A percentile compares a stretch with the other conserved stretches of the same genome.
These are phyloP conservation scores for Trichoderma koningiopsis DNA, from an alignment of 2,329 filamentous ascomycete genomes.

Conservation along the genomic window DNA sequence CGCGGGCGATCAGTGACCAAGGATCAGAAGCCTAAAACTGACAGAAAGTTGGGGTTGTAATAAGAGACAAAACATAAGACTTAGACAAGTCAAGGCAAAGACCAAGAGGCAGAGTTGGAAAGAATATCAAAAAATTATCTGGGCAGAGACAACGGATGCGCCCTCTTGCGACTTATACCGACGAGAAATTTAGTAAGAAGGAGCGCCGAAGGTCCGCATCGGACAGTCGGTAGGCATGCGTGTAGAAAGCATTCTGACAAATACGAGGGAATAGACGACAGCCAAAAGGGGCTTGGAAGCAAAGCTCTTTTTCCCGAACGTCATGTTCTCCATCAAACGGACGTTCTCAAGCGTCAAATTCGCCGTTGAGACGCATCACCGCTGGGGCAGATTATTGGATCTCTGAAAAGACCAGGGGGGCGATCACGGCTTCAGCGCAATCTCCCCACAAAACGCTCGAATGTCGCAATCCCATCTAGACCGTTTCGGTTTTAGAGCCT, in stretches of 20 bases:
- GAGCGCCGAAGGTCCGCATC: slow-evolving; percentile 14
- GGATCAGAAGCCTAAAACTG: not conserved
- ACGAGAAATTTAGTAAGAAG: not conserved
- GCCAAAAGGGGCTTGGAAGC: not conserved
- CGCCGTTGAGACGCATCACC: slow-evolving; percentile 7
- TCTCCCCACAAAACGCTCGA: slow-evolving; percentile 19
- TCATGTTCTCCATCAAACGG: slow-evolving; percentile 16
- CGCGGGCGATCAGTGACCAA: not conserved
- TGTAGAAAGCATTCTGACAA: not conserved
- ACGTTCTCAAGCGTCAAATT: slow-evolving; percentile 3
- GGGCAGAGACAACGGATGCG: not conserved
- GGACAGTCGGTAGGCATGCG: slow-evolving; percentile 14
- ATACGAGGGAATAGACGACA: slow-evolving; percentile 18
- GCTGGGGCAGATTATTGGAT: slow-evolving; percentile 11
- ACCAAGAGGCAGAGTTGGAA: not conserved
- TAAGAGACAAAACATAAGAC: not conserved
- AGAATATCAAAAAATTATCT: not conserved
- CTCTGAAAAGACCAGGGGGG: slow-evolving; percentile 3
- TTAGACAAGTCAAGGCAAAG: not conserved
- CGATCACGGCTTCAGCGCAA: not conserved
- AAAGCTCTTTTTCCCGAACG: not conserved
- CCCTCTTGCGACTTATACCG: not conserved
- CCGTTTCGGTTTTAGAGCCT: slow-evolving; percentile 17
- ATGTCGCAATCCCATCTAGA: slow-evolving; percentile 24
- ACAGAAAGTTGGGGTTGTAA: not conserved